Conservation (phyloP, 331 rosid genomes). For the Pyrus hybrid region DNA sequence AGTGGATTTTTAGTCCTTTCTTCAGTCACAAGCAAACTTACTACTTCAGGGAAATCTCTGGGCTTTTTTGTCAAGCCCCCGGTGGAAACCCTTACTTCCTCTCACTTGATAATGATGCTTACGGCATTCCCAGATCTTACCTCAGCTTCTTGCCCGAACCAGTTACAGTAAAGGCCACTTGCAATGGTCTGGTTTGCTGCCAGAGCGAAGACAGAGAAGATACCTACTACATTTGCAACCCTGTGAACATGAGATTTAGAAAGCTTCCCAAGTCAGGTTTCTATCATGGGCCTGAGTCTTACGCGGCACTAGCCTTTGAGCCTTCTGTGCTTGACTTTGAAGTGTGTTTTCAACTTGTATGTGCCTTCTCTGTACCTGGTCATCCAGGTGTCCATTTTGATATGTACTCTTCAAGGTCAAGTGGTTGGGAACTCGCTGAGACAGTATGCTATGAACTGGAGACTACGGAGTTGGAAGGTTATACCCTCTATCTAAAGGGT, state of each 20-base stretch:
- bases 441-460: constrained; percentile 11
- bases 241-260: constrained; percentile 18
- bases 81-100: constrained; percentile 4
- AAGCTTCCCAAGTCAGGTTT: constrained; percentile 18
- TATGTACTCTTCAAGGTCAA: constrained; percentile 37
- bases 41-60: constrained; percentile 20
- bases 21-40: constrained; percentile 19
- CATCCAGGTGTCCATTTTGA: constrained; percentile 10
- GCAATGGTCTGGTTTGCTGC: constrained; percentile 39
- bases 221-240: constrained; percentile 33
- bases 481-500: constrained; percentile 24
- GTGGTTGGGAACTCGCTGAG: constrained; percentile 25
- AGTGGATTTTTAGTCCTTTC: constrained; percentile 19
- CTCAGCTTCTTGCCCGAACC: constrained; percentile 23
- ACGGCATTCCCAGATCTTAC: constrained; percentile 21
- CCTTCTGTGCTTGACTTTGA: constrained; percentile 17
- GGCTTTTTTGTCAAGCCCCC: constrained; percentile 20
- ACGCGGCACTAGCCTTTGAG: constrained; percentile 19
- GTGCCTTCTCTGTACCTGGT: constrained; percentile 14
- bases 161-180: neutral
- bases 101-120: constrained; percentile 13
- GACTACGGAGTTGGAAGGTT: neutral
- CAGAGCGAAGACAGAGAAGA: neutral
- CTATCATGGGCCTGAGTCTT: constrained; percentile 16
- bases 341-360: constrained; percentile 23